Conservation (phyloP, 345 rosid species). For the Citrus australasica region DNA sequence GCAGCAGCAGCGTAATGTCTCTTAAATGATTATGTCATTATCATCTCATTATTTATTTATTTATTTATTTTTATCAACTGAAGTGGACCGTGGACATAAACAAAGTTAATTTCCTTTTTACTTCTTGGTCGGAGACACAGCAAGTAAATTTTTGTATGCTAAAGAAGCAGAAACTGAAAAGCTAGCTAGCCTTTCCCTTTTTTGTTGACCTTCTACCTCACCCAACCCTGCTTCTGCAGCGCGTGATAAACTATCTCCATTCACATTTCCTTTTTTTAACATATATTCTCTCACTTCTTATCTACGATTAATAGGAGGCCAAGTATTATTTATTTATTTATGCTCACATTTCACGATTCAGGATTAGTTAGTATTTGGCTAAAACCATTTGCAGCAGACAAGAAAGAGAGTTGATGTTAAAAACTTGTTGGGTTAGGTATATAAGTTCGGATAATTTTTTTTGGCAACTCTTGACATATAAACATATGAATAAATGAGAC, state of each 20-base stretch:
- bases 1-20: not conserved
- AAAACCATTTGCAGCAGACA: too few species aligned
- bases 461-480: too few species aligned
- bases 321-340: too few species aligned
- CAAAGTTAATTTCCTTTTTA: not conserved
- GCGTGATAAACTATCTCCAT: not conserved
- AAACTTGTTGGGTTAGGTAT: too few species aligned
- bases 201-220: not conserved
- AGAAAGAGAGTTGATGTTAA: too few species aligned
- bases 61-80: conserved; percentile 6
- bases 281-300: not conserved
- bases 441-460: too few species aligned
- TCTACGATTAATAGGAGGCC: not conserved
- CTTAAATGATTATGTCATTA: conserved; percentile 45
- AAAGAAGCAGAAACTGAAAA: not conserved
- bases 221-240: conserved; percentile 10
- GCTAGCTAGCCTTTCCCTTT: not conserved
- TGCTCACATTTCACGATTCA: too few species aligned
- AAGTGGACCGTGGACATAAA: conserved; percentile 16
- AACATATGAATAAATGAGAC: too few species aligned
- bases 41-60: conserved; percentile 19
- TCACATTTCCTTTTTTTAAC: not conserved
- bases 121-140: conserved; percentile 6
- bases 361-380: too few species aligned
- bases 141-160: not conserved